Percentiles rank a stretch among this genome's conserved stretches.
Evolutionary conservation across 305 asterid genomes (phyloP).

Genomic region (Stenogyne calaminthoides): DNA sequence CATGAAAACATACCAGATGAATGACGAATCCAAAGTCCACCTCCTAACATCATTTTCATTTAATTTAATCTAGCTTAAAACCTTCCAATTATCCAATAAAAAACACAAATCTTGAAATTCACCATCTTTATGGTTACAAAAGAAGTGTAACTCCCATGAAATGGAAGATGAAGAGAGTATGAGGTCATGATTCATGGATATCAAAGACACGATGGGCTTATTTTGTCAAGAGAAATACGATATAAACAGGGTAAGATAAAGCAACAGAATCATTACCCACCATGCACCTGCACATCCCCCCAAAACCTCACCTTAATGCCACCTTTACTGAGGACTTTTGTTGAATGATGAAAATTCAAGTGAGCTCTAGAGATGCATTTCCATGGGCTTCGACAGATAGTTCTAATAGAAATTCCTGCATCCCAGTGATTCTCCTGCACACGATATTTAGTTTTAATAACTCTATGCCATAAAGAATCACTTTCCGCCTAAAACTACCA

Average conservation of each 20-base stretch:
- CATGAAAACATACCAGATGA: too few species aligned
- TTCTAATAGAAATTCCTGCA: background rate
- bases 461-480: background rate
- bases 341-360: too few species aligned
- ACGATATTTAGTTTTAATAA: background rate
- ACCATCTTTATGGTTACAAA: too few species aligned
- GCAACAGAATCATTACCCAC: too few species aligned
- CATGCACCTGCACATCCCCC: too few species aligned
- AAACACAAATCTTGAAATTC: background rate
- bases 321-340: background rate
- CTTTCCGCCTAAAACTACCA: background rate
- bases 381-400: background rate
- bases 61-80: background rate
- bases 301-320: background rate
- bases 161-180: background rate
- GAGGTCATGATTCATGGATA: too few species aligned
- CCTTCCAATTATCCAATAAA: too few species aligned
- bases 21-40: background rate
- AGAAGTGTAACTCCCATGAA: background rate
- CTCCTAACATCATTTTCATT: too few species aligned
- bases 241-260: too few species aligned
- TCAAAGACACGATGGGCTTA: too few species aligned
- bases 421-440: background rate
- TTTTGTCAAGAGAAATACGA: too few species aligned
- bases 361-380: too few species aligned